phyloP scores from a whole-genome alignment of 768 basidiomycete genomes.

The Termitomyces bulborhizus region DNA sequence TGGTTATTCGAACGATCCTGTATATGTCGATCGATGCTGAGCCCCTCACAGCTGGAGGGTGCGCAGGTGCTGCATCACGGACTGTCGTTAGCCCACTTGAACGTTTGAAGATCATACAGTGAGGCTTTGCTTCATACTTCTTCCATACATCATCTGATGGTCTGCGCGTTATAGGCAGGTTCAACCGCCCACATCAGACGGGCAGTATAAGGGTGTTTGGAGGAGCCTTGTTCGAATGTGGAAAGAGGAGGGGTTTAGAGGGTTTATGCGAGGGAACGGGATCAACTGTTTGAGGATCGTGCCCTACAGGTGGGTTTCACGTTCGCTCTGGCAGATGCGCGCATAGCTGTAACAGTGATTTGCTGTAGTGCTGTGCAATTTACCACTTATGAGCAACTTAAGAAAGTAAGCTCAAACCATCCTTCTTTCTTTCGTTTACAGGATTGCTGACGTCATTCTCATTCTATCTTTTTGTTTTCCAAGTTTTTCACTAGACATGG shows the following conservation, averaged over 20 bases:
- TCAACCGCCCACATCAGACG: slow-evolving; percentile 59
- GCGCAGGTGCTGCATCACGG: slow-evolving; percentile 65
- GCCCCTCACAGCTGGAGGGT: slow-evolving; percentile 39
- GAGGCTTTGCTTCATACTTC: slow-evolving; percentile 22
- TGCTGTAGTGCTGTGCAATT: slow-evolving; percentile 70
- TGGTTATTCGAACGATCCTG: neutral
- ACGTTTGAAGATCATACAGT: slow-evolving; percentile 96
- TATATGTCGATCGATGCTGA: slow-evolving; percentile 5
- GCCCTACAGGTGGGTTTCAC: slow-evolving; percentile 59
- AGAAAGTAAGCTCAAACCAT: slow-evolving; percentile 49
- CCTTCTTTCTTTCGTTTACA: neutral
- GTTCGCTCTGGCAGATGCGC: neutral
- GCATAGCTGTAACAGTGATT: slow-evolving; percentile 1
- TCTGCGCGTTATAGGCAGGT: slow-evolving; percentile 62
- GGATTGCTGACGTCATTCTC: slow-evolving; percentile 25
- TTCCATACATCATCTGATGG: slow-evolving; percentile 3
- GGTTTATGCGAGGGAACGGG: slow-evolving; percentile 90
- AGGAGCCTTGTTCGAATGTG: slow-evolving; percentile 83
- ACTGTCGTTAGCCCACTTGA: slow-evolving; percentile 93
- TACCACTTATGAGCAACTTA: slow-evolving; percentile 85
- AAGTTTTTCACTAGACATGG: slow-evolving; percentile 71
- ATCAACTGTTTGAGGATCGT: slow-evolving; percentile 89
- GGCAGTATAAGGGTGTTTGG: slow-evolving; percentile 82
- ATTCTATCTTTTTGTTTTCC: neutral
- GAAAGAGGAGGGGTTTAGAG: slow-evolving; percentile 88